Percentiles rank a stretch among this genome's conserved stretches.
phyloP scores from a whole-genome alignment of 495 filamentous ascomycete species.

The Trichoderma gamsii region DNA sequence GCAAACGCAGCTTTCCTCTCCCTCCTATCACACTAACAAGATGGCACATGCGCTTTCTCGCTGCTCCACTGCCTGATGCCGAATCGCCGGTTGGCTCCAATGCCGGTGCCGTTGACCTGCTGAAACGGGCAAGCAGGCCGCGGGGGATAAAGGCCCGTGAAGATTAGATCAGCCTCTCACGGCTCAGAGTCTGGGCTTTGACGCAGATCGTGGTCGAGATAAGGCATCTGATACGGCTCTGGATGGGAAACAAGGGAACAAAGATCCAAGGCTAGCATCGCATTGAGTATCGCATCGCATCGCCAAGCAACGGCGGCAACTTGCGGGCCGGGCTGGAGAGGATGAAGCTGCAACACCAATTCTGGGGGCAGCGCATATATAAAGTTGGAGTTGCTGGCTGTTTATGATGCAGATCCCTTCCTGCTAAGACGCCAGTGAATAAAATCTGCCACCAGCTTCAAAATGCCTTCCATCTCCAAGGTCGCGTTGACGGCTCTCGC shows the following conservation, averaged over 20 bases:
- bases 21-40: neutral
- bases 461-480: constrained; percentile 6
- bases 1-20: neutral
- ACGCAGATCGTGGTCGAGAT: neutral
- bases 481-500: constrained; percentile 1
- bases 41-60: neutral
- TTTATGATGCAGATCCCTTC: neutral
- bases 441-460: neutral
- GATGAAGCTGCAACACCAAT: neutral
- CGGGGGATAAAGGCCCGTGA: neutral
- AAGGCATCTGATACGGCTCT: neutral
- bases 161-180: neutral
- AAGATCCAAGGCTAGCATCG: neutral
- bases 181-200: neutral
- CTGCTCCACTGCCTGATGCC: neutral
- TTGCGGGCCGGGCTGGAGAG: neutral
- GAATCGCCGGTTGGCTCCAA: neutral
- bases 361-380: neutral
- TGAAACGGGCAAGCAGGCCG: constrained; percentile 6
- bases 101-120: constrained; percentile 1
- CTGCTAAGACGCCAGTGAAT: neutral
- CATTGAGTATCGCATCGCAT: neutral
- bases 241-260: neutral
- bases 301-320: neutral
- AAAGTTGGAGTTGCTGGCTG: neutral